phyloP scores from a whole-genome alignment of 2,329 filamentous ascomycete genomes.

The Teratosphaeria destructans region DNA sequence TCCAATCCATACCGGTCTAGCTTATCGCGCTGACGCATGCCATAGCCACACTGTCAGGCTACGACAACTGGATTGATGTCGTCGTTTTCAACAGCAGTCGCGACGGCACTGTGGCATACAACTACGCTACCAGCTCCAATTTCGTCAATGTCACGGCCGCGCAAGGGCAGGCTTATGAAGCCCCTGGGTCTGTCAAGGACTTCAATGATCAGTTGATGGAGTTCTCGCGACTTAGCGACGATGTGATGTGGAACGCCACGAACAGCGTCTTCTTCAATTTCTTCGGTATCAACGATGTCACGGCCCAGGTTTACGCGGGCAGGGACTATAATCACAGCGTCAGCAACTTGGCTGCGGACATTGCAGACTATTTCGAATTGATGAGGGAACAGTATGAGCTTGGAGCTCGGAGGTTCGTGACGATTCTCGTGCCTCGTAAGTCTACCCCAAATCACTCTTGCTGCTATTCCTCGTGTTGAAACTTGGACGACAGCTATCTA shows the following conservation, averaged over 20 bases:
- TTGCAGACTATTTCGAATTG: not conserved
- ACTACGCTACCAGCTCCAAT: not conserved
- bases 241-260: not conserved
- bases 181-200: not conserved
- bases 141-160: not conserved
- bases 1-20: too few species aligned
- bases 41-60: not conserved
- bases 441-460: not conserved
- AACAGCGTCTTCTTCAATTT: not conserved
- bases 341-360: not conserved
- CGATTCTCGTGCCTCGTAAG: not conserved
- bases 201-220: not conserved
- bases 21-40: not conserved
- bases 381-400: not conserved
- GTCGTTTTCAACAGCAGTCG: not conserved
- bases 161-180: not conserved
- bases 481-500: not conserved
- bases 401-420: not conserved
- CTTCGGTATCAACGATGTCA: not conserved
- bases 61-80: not conserved
- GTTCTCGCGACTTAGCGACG: not conserved
- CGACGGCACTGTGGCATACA: not conserved
- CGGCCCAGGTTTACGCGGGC: not conserved
- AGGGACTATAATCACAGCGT: not conserved
- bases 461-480: not conserved